Conservation (phyloP, 2,329 filamentous ascomycete genomes). For the Trichoderma oligosporum region DNA sequence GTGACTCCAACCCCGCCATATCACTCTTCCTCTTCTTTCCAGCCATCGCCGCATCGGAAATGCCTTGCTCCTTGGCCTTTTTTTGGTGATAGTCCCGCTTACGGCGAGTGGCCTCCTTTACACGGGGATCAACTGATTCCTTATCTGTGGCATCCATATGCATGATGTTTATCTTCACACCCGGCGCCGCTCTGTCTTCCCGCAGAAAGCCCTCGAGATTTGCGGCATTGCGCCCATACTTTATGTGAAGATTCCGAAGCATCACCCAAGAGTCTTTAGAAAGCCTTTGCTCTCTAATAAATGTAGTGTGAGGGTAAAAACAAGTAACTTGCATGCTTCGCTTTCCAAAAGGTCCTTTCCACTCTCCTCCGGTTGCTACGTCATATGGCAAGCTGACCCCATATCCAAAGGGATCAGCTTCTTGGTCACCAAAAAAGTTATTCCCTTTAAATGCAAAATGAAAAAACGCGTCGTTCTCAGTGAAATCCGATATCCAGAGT, state of each 20-base stretch:
- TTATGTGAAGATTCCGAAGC: conserved; percentile 70
- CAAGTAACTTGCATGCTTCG: conserved; percentile 67
- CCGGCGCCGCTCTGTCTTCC: conserved; percentile 47
- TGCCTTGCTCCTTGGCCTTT: conserved; percentile 38
- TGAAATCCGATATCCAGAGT: conserved; percentile 81
- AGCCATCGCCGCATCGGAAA: conserved; percentile 36
- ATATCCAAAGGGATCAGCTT: conserved; percentile 58
- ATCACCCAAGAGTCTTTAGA: conserved; percentile 58
- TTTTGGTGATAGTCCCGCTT: conserved; percentile 62
- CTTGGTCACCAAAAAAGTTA: conserved; percentile 33
- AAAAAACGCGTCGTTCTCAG: conserved; percentile 62
- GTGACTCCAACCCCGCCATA: conserved; percentile 26
- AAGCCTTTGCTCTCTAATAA: conserved; percentile 51
- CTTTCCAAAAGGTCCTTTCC: conserved; percentile 72
- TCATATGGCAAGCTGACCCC: conserved; percentile 29
- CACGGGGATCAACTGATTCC: conserved; percentile 44
- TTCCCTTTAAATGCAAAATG: conserved; percentile 39
- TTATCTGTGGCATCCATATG: conserved; percentile 42
- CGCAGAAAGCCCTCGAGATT: conserved; percentile 71
- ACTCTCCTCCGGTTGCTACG: conserved; percentile 37
- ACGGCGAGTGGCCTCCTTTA: conserved; percentile 58
- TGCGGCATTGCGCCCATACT: conserved; percentile 46
- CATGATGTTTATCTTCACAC: conserved; percentile 54
- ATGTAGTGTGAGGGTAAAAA: conserved; percentile 63
- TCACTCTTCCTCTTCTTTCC: conserved; percentile 39